Percentiles rank a stretch among this genome's conserved stretches.
Conservation (phyloP, 2,329 filamentous ascomycete genomes). For the Diaporthe amygdali region DNA sequence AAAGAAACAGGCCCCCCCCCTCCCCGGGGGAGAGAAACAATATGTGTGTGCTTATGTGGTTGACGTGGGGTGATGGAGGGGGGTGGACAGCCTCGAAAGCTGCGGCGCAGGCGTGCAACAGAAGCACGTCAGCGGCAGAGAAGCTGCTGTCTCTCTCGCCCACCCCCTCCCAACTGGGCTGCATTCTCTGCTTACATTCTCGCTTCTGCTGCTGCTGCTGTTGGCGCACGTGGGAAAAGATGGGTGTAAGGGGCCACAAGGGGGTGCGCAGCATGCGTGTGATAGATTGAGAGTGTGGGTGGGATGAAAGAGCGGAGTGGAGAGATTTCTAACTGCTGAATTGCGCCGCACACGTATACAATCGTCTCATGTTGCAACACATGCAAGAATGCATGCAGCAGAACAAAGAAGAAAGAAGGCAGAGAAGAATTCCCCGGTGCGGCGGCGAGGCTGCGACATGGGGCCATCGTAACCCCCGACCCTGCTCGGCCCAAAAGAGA, state of each 20-base stretch:
- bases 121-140: conserved; percentile 1
- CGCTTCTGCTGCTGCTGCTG: background rate
- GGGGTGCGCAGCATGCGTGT: background rate
- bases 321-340: background rate
- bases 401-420: background rate
- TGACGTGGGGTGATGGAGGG: background rate
- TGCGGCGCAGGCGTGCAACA: conserved; percentile 19
- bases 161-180: background rate
- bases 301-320: background rate
- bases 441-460: background rate
- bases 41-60: background rate
- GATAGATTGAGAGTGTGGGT: background rate
- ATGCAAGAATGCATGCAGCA: no score
- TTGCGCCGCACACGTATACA: background rate
- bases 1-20: no score
- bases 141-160: background rate
- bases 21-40: conserved; percentile 18
- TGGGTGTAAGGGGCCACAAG: background rate
- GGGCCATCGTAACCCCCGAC: background rate
- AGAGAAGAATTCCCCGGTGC: background rate
- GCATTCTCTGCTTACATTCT: conserved; percentile 2
- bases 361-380: background rate
- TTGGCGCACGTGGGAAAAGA: conserved; percentile 1
- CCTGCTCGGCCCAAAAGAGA: background rate
- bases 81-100: conserved; percentile 9